phyloP scores from a whole-genome alignment of 441 rosid genomes.

The Syzygium syzygioides region DNA sequence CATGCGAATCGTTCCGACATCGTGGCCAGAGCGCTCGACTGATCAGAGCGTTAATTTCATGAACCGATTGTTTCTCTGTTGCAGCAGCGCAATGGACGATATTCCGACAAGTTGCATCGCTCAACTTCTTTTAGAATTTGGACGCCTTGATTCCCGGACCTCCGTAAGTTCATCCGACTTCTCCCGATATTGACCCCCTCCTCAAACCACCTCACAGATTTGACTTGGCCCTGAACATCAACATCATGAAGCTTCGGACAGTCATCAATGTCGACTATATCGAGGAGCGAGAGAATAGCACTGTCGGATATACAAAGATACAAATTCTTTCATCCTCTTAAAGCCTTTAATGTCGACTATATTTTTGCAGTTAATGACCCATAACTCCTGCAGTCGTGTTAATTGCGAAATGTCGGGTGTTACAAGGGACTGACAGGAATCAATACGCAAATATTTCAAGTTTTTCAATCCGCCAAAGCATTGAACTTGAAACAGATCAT shows the following conservation, averaged over 20 bases:
- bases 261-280: too few species aligned
- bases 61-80: not conserved
- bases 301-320: rapidly evolving
- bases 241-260: rapidly evolving
- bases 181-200: not conserved
- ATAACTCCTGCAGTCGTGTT: not conserved
- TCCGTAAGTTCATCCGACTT: not conserved
- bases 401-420: not conserved
- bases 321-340: not conserved
- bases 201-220: too few species aligned
- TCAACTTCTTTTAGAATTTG: not conserved
- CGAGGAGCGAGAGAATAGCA: not conserved
- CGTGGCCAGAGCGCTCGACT: not conserved
- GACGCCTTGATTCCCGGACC: not conserved
- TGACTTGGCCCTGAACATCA: too few species aligned
- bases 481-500: rapidly evolving
- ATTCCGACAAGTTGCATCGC: not conserved
- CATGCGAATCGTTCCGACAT: not conserved
- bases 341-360: not conserved
- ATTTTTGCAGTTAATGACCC: not conserved
- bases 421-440: rapidly evolving
- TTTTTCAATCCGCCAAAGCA: too few species aligned
- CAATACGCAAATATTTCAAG: rapidly evolving
- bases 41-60: not conserved
- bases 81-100: not conserved